Evolutionary conservation across 306 rosid genomes (phyloP), one percentile per base, ranked within the genome.

Genomic region (Sesbania bispinosa): DNA sequence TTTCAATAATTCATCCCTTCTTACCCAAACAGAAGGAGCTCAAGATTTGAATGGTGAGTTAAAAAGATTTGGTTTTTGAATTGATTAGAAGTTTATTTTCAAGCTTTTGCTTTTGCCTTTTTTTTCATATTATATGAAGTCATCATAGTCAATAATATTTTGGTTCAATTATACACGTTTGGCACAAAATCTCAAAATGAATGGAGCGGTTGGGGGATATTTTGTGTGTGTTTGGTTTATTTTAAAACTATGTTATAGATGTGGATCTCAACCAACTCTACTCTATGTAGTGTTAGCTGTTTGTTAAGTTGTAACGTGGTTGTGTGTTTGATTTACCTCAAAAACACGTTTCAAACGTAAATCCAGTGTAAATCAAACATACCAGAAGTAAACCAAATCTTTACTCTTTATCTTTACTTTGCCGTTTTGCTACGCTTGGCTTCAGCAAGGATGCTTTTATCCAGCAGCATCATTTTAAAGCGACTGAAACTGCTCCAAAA

Each of bases 401-500:
- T n/a, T n/a, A n/a, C 3, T 47, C 29, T 73, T 47, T 61, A 23
- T 38, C 47, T 57, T 78, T 46, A 48, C 82, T 72, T 64, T 66
- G 5, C 75, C 65, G 58, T 36, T 73, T 47, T 54, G 27, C 36
- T 47, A 55, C n/a, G 63, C 21, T 53, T 71, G 35, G 68, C 62
- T 54, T 55, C 7, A 33, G 45, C 52, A 39, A 75, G 9, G 36
- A 54, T 58, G 50, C 59, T 39, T 74, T 64, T 59, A 65, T 64
- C 43, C 36, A 60, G 45, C 73, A 60, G 5, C 64, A 69, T 82
- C 63, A 58, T 82, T 63, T 74, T 39, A 32, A 74, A 57, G 80
- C 18, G 67, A 51, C 2, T 45, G 62, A 32, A 48, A 62, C 57
- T 69, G 67, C 80, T 62, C 62, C 71, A 63, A 74, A 82, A 48